phyloP scores from a whole-genome alignment of 352 stramenopile genomes.

The Phytophthora multivora region DNA sequence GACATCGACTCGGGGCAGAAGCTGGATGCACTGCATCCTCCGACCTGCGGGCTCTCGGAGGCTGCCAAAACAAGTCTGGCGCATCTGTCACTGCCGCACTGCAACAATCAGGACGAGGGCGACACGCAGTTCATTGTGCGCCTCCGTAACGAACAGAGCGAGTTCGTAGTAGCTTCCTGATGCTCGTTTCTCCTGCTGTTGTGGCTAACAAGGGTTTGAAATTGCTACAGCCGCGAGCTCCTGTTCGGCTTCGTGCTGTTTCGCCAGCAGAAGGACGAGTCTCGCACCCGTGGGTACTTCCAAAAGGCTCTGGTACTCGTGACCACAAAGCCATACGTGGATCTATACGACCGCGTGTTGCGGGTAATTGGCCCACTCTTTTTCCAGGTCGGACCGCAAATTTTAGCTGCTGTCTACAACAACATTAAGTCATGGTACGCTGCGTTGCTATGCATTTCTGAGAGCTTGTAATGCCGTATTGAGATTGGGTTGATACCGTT shows the following conservation, averaged over 20 bases:
- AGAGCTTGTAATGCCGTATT: not conserved
- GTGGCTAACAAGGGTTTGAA: conserved; percentile 16
- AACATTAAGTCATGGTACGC: conserved; percentile 73
- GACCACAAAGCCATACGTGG: conserved; percentile 68
- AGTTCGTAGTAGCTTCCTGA: conserved; percentile 29
- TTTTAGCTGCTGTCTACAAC: conserved; percentile 74
- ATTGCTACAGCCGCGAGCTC: conserved; percentile 39
- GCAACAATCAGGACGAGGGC: conserved; percentile 87
- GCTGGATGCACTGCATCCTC: conserved; percentile 67
- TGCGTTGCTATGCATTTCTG: not conserved
- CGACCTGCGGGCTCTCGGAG: conserved; percentile 47
- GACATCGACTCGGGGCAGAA: conserved; percentile 81
- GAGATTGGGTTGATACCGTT: not conserved
- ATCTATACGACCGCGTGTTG: conserved; percentile 79
- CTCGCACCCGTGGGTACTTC: conserved; percentile 75
- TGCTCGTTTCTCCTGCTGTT: not conserved
- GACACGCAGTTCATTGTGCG: conserved; percentile 87
- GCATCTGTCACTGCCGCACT: conserved; percentile 82
- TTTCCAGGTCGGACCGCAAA: conserved; percentile 72
- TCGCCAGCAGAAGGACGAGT: conserved; percentile 77
- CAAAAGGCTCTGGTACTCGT: conserved; percentile 88
- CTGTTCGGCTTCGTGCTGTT: conserved; percentile 89
- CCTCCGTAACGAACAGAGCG: conserved; percentile 46
- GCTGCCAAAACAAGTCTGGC: conserved; percentile 69
- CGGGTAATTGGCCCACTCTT: conserved; percentile 75